phyloP scores from a whole-genome alignment of 441 rosid species.

The Adansonia grandidieri region DNA sequence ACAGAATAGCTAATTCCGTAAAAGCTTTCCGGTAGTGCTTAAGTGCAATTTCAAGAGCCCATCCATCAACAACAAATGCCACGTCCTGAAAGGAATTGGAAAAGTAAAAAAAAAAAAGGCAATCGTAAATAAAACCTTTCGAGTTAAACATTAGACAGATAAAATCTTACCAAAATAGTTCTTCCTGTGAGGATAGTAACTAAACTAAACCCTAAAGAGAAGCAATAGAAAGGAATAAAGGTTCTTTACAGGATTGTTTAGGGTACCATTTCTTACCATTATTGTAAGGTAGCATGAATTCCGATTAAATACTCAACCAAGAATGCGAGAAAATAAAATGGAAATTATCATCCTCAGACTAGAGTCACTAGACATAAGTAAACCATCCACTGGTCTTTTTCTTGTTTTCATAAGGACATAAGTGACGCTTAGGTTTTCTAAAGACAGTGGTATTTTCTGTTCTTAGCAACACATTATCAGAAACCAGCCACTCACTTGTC shows the following conservation, averaged over 20 bases:
- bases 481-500: not conserved
- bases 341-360: not conserved
- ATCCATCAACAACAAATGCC: conserved; percentile 97
- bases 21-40: conserved; percentile 82
- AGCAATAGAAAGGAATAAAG: not conserved
- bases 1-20: conserved; percentile 90
- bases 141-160: not conserved
- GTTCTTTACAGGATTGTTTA: conserved; percentile 21
- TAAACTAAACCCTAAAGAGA: not conserved
- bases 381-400: not conserved
- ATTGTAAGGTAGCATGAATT: not conserved
- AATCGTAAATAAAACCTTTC: conserved; percentile 13
- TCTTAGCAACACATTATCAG: not conserved
- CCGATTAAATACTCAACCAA: not conserved
- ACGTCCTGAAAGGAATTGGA: conserved; percentile 57
- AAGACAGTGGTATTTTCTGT: not conserved
- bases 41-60: conserved; percentile 97
- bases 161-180: not conserved
- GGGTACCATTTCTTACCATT: conserved; percentile 15
- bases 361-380: not conserved
- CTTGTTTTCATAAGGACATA: not conserved
- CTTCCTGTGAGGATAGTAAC: not conserved
- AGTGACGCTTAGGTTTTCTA: not conserved
- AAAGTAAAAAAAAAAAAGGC: not conserved
- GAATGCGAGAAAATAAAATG: conserved; percentile 4